Evolutionary conservation across 441 rosid genomes (phyloP).

Genomic region (Breynia disticha): DNA sequence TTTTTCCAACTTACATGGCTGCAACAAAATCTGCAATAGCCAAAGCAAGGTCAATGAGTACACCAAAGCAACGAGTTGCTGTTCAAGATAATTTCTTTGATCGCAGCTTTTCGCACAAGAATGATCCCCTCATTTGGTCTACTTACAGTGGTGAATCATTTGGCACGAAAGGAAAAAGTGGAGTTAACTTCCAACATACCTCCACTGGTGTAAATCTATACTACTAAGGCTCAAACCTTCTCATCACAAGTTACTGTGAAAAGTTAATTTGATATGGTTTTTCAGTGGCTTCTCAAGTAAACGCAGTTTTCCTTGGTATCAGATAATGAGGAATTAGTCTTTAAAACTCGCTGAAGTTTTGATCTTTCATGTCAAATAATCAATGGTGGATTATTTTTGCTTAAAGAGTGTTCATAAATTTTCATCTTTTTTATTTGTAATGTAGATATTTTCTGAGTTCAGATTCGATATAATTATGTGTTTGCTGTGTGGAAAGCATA

Average conservation of each 20-base stretch:
- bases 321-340: too few relatives aligned
- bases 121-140: constrained; percentile 34
- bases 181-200: constrained; percentile 17
- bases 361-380: too few relatives aligned
- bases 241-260: neutral
- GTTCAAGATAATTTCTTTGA: constrained; percentile 31
- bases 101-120: constrained; percentile 16
- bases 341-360: too few relatives aligned
- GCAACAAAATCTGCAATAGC: constrained; percentile 64
- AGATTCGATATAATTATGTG: too few relatives aligned
- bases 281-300: too few relatives aligned
- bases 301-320: too few relatives aligned
- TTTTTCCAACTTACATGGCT: constrained; percentile 54
- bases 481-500: too few relatives aligned
- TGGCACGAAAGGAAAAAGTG: constrained; percentile 19
- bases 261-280: neutral
- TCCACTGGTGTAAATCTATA: constrained; percentile 19
- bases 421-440: too few relatives aligned
- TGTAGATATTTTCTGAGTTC: too few relatives aligned
- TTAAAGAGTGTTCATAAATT: too few relatives aligned
- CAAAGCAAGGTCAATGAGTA: constrained; percentile 64
- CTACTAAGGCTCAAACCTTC: constrained; percentile 2
- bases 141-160: constrained; percentile 37
- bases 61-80: constrained; percentile 36
- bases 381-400: too few relatives aligned